phyloP scores from a whole-genome alignment of 306 rosid genomes.

The Dalbergia cultrata region DNA sequence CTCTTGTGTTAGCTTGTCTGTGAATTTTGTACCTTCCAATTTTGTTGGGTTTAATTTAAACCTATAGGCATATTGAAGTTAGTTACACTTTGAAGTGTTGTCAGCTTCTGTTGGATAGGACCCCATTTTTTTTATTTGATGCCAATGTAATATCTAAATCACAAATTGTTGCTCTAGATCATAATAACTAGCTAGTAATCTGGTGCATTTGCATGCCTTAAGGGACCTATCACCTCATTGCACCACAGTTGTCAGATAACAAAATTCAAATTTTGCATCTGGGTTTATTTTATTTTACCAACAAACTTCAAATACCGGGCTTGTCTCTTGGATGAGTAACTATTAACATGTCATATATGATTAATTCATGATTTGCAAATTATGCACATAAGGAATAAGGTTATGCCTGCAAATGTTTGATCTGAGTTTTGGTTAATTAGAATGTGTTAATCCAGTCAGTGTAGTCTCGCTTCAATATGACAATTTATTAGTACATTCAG shows the following conservation, averaged over 20 bases:
- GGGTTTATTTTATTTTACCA: not conserved
- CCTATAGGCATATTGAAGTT: not conserved
- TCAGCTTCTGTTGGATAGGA: slow-evolving; percentile 2
- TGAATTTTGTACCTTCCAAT: not conserved
- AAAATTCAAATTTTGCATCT: slow-evolving; percentile 19
- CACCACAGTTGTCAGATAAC: not conserved
- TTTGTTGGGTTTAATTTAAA: not conserved
- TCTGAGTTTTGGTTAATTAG: not conserved
- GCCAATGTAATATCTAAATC: not conserved
- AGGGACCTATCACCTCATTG: not conserved
- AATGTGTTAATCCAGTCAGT: slow-evolving; percentile 2
- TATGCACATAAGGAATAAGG: not conserved
- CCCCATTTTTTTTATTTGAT: not conserved
- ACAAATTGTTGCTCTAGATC: slow-evolving; percentile 12
- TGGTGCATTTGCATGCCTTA: not conserved
- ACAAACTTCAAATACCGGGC: not conserved
- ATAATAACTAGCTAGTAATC: not conserved
- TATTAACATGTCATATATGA: not conserved
- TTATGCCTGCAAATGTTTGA: slow-evolving; percentile 15
- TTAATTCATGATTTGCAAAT: not conserved
- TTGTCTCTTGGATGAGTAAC: slow-evolving; percentile 23
- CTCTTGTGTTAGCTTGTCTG: not conserved
- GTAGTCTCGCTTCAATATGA: slow-evolving; percentile 4
- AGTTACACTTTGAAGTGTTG: slow-evolving; percentile 1
- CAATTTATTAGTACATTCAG: slow-evolving; percentile 37